These are phyloP conservation scores for Fraxinus albicans DNA, from an alignment of 305 asterid species.

Conservation along the genomic window DNA sequence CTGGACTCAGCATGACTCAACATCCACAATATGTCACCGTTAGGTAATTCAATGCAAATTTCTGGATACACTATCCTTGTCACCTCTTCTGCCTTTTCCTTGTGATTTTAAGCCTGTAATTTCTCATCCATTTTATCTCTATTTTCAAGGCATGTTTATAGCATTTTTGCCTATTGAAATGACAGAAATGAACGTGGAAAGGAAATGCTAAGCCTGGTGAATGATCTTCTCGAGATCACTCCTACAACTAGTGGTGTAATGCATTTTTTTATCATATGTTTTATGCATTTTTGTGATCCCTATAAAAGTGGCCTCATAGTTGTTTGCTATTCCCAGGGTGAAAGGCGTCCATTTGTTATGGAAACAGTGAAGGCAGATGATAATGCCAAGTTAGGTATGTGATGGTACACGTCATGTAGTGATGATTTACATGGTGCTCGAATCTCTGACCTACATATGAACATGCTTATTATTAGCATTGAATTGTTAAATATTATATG, in stretches of 20 bases:
- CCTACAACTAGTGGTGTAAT: conserved; percentile 77
- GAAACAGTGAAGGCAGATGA: conserved; percentile 98
- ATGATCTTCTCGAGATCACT: conserved; percentile 85
- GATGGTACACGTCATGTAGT: conserved; percentile 10
- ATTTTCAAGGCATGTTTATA: conserved; percentile 14
- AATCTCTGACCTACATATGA: not conserved
- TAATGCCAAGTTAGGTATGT: conserved; percentile 77
- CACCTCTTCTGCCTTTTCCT: not conserved
- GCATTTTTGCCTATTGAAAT: conserved; percentile 28
- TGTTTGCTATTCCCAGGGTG: conserved; percentile 53
- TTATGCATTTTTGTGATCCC: not conserved
- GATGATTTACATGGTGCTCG: not conserved
- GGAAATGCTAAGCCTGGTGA: conserved; percentile 88
- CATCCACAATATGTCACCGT: conserved; percentile 96
- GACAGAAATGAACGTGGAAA: conserved; percentile 90
- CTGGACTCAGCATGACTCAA: conserved; percentile 81
- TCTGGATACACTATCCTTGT: not conserved
- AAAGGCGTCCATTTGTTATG: conserved; percentile 77
- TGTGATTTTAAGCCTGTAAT: not conserved
- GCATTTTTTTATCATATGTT: conserved; percentile 8
- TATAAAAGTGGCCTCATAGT: conserved; percentile 6
- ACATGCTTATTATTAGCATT: not conserved
- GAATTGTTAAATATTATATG: not conserved
- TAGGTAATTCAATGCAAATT: conserved; percentile 48
- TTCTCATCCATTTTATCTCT: not conserved